Conservation (phyloP, 2,329 filamentous ascomycete species). For the Aspergillus puulaauensis region DNA sequence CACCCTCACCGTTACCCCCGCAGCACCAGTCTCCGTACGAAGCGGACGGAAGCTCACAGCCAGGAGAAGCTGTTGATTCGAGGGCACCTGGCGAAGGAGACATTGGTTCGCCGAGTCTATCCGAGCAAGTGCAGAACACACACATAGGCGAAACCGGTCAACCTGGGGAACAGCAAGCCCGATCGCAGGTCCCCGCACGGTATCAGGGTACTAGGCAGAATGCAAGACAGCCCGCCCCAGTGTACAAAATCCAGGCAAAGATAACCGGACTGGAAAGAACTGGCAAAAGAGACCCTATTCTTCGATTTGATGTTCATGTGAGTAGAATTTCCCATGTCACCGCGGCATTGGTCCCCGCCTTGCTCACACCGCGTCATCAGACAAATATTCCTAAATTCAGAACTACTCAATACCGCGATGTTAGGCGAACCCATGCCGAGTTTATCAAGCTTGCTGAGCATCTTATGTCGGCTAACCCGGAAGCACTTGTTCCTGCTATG, state of each 20-base stretch:
- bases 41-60: conserved; percentile 20
- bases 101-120: conserved; percentile 45
- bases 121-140: conserved; percentile 41
- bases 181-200: conserved; percentile 46
- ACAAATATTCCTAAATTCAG: conserved; percentile 98
- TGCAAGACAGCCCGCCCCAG: conserved; percentile 55
- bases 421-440: conserved; percentile 90
- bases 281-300: conserved; percentile 90
- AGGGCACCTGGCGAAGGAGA: conserved; percentile 18
- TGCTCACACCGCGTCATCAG: conserved; percentile 47
- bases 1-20: conserved; percentile 42
- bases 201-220: conserved; percentile 46
- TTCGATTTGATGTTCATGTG: conserved; percentile 97
- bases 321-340: conserved; percentile 30
- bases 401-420: conserved; percentile 96
- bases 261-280: conserved; percentile 90
- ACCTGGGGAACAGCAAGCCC: conserved; percentile 43
- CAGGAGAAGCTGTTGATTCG: conserved; percentile 17
- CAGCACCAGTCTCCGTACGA: conserved; percentile 36
- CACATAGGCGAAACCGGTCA: conserved; percentile 40
- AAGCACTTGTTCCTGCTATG: conserved; percentile 89
- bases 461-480: conserved; percentile 94
- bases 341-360: neutral
- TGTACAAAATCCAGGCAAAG: conserved; percentile 88
- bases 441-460: conserved; percentile 96